A percentile compares a stretch with the other conserved stretches of the same genome.
These are phyloP conservation scores for Starmerella khaoyaiensis DNA, from an alignment of 805 yeast species.

Conservation along the genomic window DNA sequence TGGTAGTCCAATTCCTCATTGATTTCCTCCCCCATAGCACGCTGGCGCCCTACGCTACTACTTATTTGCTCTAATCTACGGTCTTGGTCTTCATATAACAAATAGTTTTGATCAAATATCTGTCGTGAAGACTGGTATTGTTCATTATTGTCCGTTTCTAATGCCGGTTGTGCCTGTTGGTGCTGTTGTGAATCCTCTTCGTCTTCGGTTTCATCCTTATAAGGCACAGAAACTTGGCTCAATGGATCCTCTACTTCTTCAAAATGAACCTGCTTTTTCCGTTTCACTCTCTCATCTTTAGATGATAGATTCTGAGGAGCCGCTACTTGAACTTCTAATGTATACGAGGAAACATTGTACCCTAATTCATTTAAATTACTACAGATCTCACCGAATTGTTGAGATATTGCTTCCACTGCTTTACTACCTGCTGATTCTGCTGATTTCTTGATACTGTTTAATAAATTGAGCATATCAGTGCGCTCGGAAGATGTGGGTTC, in stretches of 20 bases:
- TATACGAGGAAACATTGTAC: constrained; percentile 7
- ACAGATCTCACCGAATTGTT: background rate
- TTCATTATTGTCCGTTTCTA: constrained; percentile 1
- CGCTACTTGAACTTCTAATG: background rate
- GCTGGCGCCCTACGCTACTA: constrained; percentile 29
- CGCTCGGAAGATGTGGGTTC: constrained; percentile 22
- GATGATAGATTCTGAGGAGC: too few species aligned
- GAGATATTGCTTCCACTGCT: background rate
- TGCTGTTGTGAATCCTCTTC: background rate
- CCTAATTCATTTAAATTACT: constrained; percentile 7
- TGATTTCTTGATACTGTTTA: constrained; percentile 4
- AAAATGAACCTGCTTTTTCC: constrained; percentile 8
- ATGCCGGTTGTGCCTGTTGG: background rate
- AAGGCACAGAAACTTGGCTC: background rate
- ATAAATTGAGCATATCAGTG: constrained; percentile 13
- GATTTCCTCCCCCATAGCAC: constrained; percentile 29
- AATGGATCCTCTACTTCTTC: background rate
- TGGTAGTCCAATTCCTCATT: constrained; percentile 31
- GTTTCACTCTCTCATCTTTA: too few species aligned
- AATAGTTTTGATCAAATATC: constrained; percentile 18
- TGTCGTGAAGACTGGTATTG: constrained; percentile 8
- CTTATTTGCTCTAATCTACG: constrained; percentile 28
- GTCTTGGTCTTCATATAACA: constrained; percentile 30
- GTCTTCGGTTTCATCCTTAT: background rate
- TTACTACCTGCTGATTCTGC: background rate